Percentiles rank a stretch among this genome's conserved stretches.
Conservation (phyloP, 2,329 filamentous ascomycete species). For the Xylariaceae sp. region DNA sequence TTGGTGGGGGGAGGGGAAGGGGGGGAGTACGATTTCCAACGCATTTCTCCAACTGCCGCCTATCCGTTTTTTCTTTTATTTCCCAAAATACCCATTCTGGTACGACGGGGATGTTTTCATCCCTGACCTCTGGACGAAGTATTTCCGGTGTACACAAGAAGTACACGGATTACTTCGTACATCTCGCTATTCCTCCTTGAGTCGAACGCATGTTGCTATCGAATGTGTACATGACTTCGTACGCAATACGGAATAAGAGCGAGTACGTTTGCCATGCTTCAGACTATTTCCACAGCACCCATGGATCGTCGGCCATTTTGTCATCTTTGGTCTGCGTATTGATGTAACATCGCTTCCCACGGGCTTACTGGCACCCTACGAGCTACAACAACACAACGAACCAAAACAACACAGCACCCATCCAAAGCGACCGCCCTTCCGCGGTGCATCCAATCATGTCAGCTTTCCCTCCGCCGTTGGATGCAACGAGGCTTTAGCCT, state of each 20-base stretch:
- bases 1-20: slow-evolving; percentile 2
- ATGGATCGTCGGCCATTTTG: slow-evolving; percentile 14
- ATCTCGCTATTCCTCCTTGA: too few relatives aligned
- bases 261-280: too few relatives aligned
- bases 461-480: not conserved
- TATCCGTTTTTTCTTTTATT: not conserved
- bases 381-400: not conserved
- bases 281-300: slow-evolving; percentile 5
- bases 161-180: too few relatives aligned
- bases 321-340: slow-evolving; percentile 10
- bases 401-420: too few relatives aligned
- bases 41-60: slow-evolving; percentile 9
- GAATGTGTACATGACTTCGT: too few relatives aligned
- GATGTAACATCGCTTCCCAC: slow-evolving; percentile 8
- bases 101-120: not conserved
- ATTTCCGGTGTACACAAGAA: too few relatives aligned
- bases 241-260: too few relatives aligned
- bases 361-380: not conserved
- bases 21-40: not conserved
- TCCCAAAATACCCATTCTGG: slow-evolving; percentile 13
- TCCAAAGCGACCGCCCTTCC: slow-evolving; percentile 1
- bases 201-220: too few relatives aligned
- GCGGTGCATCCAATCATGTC: slow-evolving; percentile 8
- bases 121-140: too few relatives aligned
- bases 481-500: slow-evolving; percentile 9